Percentiles rank a stretch among this genome's conserved stretches.
Evolutionary conservation across 2,329 filamentous ascomycete genomes (phyloP).

Genomic region (Coniochaeta pulveracea): DNA sequence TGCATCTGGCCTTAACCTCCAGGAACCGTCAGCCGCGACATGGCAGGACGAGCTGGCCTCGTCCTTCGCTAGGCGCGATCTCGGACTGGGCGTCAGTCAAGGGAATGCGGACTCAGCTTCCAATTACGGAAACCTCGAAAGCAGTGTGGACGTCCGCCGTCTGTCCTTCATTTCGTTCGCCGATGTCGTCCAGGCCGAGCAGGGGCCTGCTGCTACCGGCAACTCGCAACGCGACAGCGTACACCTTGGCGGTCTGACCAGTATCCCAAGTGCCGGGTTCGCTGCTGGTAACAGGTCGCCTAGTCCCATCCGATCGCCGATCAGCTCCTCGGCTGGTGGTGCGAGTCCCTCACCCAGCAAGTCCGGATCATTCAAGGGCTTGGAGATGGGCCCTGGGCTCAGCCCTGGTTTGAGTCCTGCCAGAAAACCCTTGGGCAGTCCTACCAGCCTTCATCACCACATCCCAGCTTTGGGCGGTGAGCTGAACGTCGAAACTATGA

Average conservation of each 20-base stretch:
- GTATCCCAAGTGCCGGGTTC: conserved; percentile 31
- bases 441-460: conserved; percentile 19
- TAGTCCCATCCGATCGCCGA: conserved; percentile 69
- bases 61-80: conserved; percentile 30
- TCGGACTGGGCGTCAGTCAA: not conserved
- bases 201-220: conserved; percentile 43
- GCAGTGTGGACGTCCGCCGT: conserved; percentile 61
- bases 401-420: conserved; percentile 56
- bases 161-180: conserved; percentile 95
- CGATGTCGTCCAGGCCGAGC: conserved; percentile 82
- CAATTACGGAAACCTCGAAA: conserved; percentile 67
- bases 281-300: conserved; percentile 37
- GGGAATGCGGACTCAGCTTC: conserved; percentile 48
- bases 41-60: conserved; percentile 45
- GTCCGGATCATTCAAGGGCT: conserved; percentile 59
- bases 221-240: conserved; percentile 55
- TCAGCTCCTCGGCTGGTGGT: conserved; percentile 46
- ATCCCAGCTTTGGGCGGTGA: conserved; percentile 43
- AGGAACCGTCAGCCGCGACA: conserved; percentile 28
- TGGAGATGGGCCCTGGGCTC: conserved; percentile 46
- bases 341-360: conserved; percentile 67
- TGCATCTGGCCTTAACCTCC: conserved; percentile 52
- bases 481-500: conserved; percentile 87
- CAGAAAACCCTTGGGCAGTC: conserved; percentile 51
- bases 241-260: conserved; percentile 56